Conservation (phyloP, 2,329 filamentous ascomycete genomes). For the Alternaria incomplexa region DNA sequence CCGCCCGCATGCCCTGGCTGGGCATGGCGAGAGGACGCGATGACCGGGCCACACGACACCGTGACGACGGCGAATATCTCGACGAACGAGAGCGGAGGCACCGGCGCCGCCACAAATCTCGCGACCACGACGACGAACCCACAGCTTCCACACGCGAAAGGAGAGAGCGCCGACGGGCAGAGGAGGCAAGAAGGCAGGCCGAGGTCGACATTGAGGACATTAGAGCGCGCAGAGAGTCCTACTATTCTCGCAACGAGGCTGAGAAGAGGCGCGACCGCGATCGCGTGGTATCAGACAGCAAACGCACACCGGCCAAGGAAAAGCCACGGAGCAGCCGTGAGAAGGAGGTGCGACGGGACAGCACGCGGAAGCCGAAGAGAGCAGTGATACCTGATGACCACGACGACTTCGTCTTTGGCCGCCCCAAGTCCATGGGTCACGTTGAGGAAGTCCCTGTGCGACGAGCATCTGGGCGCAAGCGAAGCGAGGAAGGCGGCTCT, state of each 20-base stretch:
- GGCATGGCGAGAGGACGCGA: conserved; percentile 44
- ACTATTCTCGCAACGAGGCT: conserved; percentile 43
- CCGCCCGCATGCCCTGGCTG: conserved; percentile 29
- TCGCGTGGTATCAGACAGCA: conserved; percentile 41
- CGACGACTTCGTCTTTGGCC: conserved; percentile 42
- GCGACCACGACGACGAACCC: conserved; percentile 35
- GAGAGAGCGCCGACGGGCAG: conserved; percentile 40
- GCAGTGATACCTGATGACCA: conserved; percentile 29
- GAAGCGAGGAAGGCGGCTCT: conserved; percentile 44
- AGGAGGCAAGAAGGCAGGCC: conserved; percentile 35
- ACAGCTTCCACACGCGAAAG: conserved; percentile 37
- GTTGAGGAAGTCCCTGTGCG: conserved; percentile 37
- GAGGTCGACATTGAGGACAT: conserved; percentile 51
- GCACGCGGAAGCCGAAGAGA: conserved; percentile 36
- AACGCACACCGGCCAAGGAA: conserved; percentile 34
- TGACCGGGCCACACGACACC: conserved; percentile 40
- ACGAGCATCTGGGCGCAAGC: conserved; percentile 33
- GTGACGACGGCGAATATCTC: conserved; percentile 35
- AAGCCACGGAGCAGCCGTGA: conserved; percentile 37
- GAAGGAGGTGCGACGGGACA: conserved; percentile 36
- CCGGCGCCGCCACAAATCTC: conserved; percentile 34
- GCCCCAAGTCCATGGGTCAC: conserved; percentile 34
- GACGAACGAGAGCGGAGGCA: conserved; percentile 39
- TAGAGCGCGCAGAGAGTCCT: conserved; percentile 46
- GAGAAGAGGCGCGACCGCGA: conserved; percentile 39